These are phyloP conservation scores for Primulina eburnea DNA, from an alignment of 257 asterid species.

Conservation along the genomic window DNA sequence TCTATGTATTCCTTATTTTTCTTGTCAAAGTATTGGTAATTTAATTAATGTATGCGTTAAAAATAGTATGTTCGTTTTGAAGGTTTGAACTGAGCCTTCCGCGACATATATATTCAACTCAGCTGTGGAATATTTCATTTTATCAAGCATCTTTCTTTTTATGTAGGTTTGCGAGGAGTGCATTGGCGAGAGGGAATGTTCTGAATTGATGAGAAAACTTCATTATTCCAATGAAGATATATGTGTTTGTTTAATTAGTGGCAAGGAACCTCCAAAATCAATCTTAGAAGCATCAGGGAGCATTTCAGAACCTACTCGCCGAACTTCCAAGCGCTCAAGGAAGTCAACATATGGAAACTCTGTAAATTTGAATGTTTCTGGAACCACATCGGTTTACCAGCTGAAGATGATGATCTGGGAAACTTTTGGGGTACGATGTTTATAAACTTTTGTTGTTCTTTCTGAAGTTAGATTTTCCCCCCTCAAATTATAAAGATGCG, in stretches of 20 bases:
- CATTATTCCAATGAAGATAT: constrained; percentile 81
- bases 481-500: not conserved
- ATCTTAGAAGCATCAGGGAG: constrained; percentile 77
- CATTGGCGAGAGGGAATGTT: constrained; percentile 87
- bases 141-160: constrained; percentile 19
- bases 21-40: not conserved
- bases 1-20: not conserved
- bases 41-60: not conserved
- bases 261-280: constrained; percentile 96
- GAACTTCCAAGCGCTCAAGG: constrained; percentile 92
- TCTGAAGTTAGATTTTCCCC: constrained; percentile 13
- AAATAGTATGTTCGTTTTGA: constrained; percentile 8
- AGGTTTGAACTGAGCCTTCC: constrained; percentile 13
- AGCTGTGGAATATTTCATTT: constrained; percentile 16
- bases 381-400: constrained; percentile 82
- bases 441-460: not conserved
- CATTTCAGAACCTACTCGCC: constrained; percentile 64
- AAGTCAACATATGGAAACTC: constrained; percentile 80
- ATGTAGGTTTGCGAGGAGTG: constrained; percentile 91
- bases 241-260: constrained; percentile 72
- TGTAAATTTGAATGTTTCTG: constrained; percentile 76
- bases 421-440: constrained; percentile 80
- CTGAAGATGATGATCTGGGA: constrained; percentile 99
- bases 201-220: constrained; percentile 85
- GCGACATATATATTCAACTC: constrained; percentile 8